Evolutionary conservation across 805 yeast species (phyloP), one percentile per base, ranked within the genome.

Genomic region (Starmera pachycereana): DNA sequence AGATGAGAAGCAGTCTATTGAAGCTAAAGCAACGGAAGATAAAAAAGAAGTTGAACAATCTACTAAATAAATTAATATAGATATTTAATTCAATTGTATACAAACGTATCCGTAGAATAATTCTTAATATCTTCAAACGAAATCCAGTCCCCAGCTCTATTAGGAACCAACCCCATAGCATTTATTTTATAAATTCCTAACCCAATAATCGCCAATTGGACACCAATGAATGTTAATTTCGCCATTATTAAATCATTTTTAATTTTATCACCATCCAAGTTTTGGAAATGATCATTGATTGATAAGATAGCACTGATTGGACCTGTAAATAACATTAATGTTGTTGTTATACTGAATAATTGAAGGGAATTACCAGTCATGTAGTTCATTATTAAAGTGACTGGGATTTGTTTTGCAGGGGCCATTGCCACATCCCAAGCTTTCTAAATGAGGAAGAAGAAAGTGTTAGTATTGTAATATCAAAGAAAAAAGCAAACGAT

Each of bases 281-380:
- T 63, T 34, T 58, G 57, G 58, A 90, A 89, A n/a, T 72, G 68
- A 12, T 65, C 48, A 44, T 69, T 69, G 0, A 81, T 74, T 6
- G 65, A 60, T 31, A 79, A 56, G 2, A 92, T 78, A 19, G 94
- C 86, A 51, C 76, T 78, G 31, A 86, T 52, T 0, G 97, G 92
- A 36, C 76, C 78, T 47, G 84, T 72, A 47, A 92, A 76, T 49
- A 90, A 66, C 86, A 81, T 86, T 27, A 84, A 57, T 0, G 95
- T 81, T 84, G 88, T 89, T 63, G 88, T 80, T 36, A 90, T 82
- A 4, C 97, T 92, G 46, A 90, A 87, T 48, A 90, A 71, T 52
- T 92, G 97, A 25, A 92, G 64, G 4, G 94, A 75, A 52, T 82
- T 81, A 29, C 97, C 97, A 0, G 96, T 78, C 86, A 90, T 85